phyloP scores from a whole-genome alignment of 805 yeast genomes.

The Cyberlindnera galapagoensis region DNA sequence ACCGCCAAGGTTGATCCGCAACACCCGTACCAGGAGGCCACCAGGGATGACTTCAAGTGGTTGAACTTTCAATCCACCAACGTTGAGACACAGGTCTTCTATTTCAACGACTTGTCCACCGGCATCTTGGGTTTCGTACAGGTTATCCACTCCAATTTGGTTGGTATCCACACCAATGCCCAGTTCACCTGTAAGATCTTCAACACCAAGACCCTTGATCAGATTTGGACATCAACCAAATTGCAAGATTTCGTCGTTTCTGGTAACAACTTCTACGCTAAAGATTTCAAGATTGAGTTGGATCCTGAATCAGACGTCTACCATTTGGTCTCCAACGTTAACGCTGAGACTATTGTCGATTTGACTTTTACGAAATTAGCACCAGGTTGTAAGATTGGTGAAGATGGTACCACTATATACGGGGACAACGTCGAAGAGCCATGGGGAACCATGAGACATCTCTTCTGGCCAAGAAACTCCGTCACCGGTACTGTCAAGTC shows the following conservation, averaged over 20 bases:
- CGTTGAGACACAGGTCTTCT: slow-evolving; percentile 94
- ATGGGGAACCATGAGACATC: slow-evolving; percentile 97
- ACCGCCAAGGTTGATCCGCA: slow-evolving; percentile 49
- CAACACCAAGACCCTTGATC: slow-evolving; percentile 39
- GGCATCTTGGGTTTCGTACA: slow-evolving; percentile 86
- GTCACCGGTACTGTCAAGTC: slow-evolving; percentile 59
- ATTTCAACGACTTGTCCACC: slow-evolving; percentile 57
- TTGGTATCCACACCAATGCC: slow-evolving; percentile 83
- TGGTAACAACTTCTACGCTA: slow-evolving; percentile 78
- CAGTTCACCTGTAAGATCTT: slow-evolving; percentile 88
- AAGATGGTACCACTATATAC: slow-evolving; percentile 77
- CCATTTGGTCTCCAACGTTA: slow-evolving; percentile 58
- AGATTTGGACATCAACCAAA: slow-evolving; percentile 87
- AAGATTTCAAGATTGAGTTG: slow-evolving; percentile 58
- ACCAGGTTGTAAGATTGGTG: slow-evolving; percentile 86
- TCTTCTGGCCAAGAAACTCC: slow-evolving; percentile 90
- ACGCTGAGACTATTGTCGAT: slow-evolving; percentile 65
- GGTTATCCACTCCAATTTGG: slow-evolving; percentile 86
- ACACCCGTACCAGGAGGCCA: slow-evolving; percentile 54
- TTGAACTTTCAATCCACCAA: slow-evolving; percentile 69
- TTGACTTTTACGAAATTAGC: slow-evolving; percentile 53
- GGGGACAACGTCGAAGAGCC: slow-evolving; percentile 82
- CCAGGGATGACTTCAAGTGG: slow-evolving; percentile 71
- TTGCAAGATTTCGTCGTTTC: slow-evolving; percentile 69
- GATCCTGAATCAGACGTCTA: slow-evolving; percentile 46